phyloP scores from a whole-genome alignment of 202 grass and related monocot genomes.

The Schoenoplectus tabernaemontani region DNA sequence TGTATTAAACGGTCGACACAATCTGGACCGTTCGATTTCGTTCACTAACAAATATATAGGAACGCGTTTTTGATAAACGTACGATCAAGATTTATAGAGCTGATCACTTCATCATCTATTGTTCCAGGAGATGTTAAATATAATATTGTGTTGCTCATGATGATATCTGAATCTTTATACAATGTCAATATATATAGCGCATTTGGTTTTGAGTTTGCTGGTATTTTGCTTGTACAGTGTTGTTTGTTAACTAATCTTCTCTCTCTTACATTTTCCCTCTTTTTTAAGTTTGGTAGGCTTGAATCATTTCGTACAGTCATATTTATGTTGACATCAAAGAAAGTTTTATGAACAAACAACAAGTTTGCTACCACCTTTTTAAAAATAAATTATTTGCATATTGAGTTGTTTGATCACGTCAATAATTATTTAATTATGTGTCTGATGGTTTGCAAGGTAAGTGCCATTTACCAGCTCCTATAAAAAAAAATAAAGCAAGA shows the following conservation, averaged over 20 bases:
- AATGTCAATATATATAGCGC: too few relatives aligned
- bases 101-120: too few relatives aligned
- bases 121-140: too few relatives aligned
- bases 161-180: too few relatives aligned
- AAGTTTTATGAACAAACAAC: background rate
- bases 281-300: slow-evolving; percentile 8
- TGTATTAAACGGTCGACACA: too few relatives aligned
- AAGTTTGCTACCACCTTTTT: background rate
- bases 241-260: background rate
- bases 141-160: too few relatives aligned
- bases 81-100: too few relatives aligned
- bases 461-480: background rate
- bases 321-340: background rate
- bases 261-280: background rate
- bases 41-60: too few relatives aligned
- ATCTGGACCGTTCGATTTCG: too few relatives aligned
- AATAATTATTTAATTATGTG: background rate
- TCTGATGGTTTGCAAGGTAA: background rate
- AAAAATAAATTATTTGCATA: slow-evolving; percentile 9
- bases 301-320: background rate
- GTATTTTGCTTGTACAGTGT: background rate
- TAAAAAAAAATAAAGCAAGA: background rate
- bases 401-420: background rate
- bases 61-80: too few relatives aligned
- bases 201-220: background rate